phyloP scores from a whole-genome alignment of 2,329 filamentous ascomycete species.

The Talaromyces sp. region DNA sequence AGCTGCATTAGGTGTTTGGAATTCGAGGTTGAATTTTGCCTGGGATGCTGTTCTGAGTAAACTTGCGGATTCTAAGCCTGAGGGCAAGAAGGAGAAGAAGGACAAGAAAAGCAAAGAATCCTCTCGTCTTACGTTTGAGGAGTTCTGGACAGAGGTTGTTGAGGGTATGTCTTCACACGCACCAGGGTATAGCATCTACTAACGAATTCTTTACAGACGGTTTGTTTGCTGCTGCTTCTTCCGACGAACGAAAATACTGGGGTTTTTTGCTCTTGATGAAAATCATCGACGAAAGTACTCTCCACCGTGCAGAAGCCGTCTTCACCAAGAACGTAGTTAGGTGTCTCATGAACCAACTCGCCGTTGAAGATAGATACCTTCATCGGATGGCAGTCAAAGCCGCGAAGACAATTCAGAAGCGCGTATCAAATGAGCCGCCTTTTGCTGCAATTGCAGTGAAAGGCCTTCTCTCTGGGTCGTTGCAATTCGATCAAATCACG shows the following conservation, averaged over 20 bases:
- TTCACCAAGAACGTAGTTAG: constrained; percentile 82
- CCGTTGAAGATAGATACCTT: constrained; percentile 72
- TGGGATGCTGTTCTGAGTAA: constrained; percentile 73
- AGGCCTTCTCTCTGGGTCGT: constrained; percentile 64
- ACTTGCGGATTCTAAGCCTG: constrained; percentile 31
- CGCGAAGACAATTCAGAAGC: constrained; percentile 66
- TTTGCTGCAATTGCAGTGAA: constrained; percentile 61
- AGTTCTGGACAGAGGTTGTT: constrained; percentile 83
- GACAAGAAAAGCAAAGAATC: constrained; percentile 34
- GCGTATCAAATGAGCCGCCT: constrained; percentile 59
- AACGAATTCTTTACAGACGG: constrained; percentile 47
- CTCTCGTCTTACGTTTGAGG: constrained; percentile 55
- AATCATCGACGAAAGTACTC: constrained; percentile 57
- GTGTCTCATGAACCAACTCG: constrained; percentile 78
- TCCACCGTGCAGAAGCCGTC: constrained; percentile 54
- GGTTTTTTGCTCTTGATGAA: constrained; percentile 85
- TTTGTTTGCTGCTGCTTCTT: constrained; percentile 76
- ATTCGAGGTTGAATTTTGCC: constrained; percentile 77
- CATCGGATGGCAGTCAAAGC: constrained; percentile 75
- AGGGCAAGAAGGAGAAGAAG: constrained; percentile 30
- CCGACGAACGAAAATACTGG: constrained; percentile 84
- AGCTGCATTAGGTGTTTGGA: constrained; percentile 65
- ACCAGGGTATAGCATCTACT: neutral
- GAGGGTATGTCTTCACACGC: constrained; percentile 61
- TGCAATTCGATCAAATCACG: constrained; percentile 82